Evolutionary conservation across 805 yeast genomes (phyloP), one percentile per base, ranked within the genome.

Genomic region (Pichia manshurica): DNA sequence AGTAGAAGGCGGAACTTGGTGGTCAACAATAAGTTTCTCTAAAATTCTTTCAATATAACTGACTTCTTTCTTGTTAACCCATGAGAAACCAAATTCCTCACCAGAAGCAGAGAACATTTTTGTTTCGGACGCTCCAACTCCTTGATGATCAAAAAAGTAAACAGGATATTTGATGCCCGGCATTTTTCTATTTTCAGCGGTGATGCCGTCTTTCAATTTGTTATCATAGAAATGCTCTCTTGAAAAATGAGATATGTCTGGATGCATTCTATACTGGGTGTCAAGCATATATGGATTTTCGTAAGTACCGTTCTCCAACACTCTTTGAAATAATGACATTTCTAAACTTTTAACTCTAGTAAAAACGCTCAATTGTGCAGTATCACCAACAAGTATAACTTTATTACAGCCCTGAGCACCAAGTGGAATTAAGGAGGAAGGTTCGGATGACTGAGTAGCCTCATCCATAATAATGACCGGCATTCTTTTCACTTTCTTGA

Each of bases 231-330:
- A 93, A 56, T 83, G 82, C 7, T 65, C 60, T 42, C 96, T 82
- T 1, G 99, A 96, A 63, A 93, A 93, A 45, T 60, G 68, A 32
- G 96, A 84, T 39, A 93, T 93, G 4, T 73, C 81, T 0, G 98
- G 96, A 63, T 93, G 96, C 99, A 93, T 91, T 70, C 99, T 91
- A 62, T 91, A 91, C 62, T 91, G 99, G 0, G 81, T 78, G 55
- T 83, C 81, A 56, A 84, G 71, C 87, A 83, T 79, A 53, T 77
- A 79, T 2, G 86, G 84, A 13, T 72, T 70, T 25, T 67, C 64
- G 57, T 78, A 81, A 0, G 83, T 73, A 3, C 84, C 85, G 60
- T 81, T 82, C 36, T 69, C 62, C 42, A 84, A 61, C 3, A 81
- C 76, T 58, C 91, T 70, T 66, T 84, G 88, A 56, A 84, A 84